Percentiles rank a stretch among this genome's conserved stretches.
Evolutionary conservation across 2,329 filamentous ascomycete species (phyloP).

Genomic region (Apiospora koreana): DNA sequence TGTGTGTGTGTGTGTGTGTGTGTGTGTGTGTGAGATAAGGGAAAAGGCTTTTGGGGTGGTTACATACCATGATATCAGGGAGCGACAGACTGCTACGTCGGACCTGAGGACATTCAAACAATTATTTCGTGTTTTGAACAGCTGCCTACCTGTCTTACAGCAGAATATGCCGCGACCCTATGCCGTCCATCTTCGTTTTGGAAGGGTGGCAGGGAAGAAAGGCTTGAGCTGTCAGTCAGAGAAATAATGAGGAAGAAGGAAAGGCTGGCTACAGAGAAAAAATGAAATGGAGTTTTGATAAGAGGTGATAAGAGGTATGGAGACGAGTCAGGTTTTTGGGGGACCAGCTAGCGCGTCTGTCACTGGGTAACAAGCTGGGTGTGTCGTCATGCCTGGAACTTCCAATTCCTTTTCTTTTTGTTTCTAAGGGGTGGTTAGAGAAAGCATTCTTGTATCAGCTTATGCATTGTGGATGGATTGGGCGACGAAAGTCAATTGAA

Average conservation of each 20-base stretch:
- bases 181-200: too few species aligned
- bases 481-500: neutral
- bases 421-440: too few species aligned
- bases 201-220: neutral
- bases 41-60: neutral
- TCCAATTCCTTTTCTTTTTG: neutral
- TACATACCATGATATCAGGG: neutral
- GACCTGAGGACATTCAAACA: neutral
- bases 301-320: neutral
- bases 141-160: neutral
- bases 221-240: neutral
- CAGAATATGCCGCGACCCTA: neutral
- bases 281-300: neutral
- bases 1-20: too few species aligned
- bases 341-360: neutral
- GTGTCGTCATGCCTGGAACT: neutral
- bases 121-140: neutral
- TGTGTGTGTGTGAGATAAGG: neutral
- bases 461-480: neutral
- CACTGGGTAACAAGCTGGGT: too few species aligned
- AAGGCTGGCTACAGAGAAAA: neutral
- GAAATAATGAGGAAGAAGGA: neutral
- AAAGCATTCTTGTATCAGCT: too few species aligned
- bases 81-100: neutral
- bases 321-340: neutral